phyloP scores from a whole-genome alignment of 805 yeast genomes.

The Saturnispora besseyi region DNA sequence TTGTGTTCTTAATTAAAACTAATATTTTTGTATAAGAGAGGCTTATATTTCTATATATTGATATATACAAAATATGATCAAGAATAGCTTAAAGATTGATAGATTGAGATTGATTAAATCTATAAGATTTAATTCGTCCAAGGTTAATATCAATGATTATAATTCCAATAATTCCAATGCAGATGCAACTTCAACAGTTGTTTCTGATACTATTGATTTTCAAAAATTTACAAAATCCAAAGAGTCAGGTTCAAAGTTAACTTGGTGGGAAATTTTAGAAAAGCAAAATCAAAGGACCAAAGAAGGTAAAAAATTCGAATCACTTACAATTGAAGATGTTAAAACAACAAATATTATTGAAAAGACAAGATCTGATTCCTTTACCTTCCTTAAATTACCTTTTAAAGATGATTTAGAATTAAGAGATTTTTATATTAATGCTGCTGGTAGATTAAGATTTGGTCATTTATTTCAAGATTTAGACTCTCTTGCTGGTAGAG shows the following conservation, averaged over 20 bases:
- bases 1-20: no score
- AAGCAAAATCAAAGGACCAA: conserved; percentile 62
- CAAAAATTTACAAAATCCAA: conserved; percentile 30
- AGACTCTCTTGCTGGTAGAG: conserved; percentile 89
- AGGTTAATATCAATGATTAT: background rate
- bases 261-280: conserved; percentile 81
- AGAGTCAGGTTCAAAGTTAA: conserved; percentile 42
- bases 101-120: background rate
- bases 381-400: conserved; percentile 60
- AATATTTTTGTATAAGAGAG: no score
- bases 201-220: conserved; percentile 50
- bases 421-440: conserved; percentile 81
- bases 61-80: background rate
- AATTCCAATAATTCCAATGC: conserved; percentile 30
- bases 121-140: background rate
- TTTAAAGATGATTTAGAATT: conserved; percentile 77
- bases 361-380: conserved; percentile 70
- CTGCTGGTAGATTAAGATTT: conserved; percentile 83
- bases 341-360: conserved; percentile 63
- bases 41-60: no score
- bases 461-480: conserved; percentile 93
- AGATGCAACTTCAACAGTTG: conserved; percentile 64
- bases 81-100: background rate
- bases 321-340: conserved; percentile 63
- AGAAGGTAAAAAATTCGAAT: conserved; percentile 66